These are phyloP conservation scores for Dovyalis caffra DNA, from an alignment of 345 rosid species.

Conservation along the genomic window DNA sequence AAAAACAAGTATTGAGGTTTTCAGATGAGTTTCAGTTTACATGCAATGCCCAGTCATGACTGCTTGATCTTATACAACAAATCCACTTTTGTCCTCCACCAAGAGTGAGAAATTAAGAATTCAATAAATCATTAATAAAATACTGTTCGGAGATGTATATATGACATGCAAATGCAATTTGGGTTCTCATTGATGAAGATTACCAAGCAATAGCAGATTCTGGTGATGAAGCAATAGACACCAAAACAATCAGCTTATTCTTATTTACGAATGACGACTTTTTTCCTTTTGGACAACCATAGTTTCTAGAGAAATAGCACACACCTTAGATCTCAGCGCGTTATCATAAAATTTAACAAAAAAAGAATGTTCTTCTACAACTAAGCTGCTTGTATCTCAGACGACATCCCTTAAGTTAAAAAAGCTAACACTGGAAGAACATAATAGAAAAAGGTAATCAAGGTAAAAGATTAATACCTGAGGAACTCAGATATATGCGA, in stretches of 20 bases:
- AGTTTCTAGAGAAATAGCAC: background rate
- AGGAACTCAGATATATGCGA: conserved; percentile 50
- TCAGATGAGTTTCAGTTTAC: background rate
- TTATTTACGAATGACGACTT: background rate
- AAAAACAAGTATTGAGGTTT: background rate
- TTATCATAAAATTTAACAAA: background rate
- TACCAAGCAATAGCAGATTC: background rate
- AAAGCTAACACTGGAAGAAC: background rate
- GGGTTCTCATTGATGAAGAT: background rate
- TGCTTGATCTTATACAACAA: background rate
- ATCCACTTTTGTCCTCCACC: background rate
- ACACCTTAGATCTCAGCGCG: background rate
- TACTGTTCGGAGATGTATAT: background rate
- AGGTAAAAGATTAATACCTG: conserved; percentile 42
- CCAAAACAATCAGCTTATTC: background rate
- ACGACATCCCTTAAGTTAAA: background rate
- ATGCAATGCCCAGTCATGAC: background rate
- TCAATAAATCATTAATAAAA: background rate
- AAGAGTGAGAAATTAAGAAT: background rate
- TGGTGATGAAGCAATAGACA: background rate
- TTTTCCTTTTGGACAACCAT: background rate
- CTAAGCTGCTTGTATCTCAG: background rate
- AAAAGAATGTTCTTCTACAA: background rate
- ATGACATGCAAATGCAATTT: background rate
- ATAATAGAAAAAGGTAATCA: background rate